Conservation (phyloP, 1,284 basidiomycete genomes). For the Rhizopogon parksii region DNA sequence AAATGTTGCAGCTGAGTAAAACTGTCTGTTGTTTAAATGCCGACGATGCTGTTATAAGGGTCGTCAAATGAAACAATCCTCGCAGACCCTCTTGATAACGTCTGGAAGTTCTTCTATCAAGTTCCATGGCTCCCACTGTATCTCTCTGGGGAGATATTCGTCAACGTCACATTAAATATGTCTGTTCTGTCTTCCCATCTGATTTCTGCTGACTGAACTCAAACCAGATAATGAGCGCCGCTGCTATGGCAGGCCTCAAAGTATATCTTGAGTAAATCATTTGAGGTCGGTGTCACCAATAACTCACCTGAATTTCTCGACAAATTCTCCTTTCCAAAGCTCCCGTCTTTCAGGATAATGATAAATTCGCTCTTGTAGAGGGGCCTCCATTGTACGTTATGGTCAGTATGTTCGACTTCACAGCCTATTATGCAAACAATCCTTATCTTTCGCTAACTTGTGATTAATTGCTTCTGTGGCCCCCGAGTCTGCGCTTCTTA, state of each 20-base stretch:
- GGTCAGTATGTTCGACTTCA: constrained; percentile 34
- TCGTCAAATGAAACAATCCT: no score
- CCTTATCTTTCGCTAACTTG: background rate
- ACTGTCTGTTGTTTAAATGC: no score
- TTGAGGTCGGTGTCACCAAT: constrained; percentile 29
- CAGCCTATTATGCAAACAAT: background rate
- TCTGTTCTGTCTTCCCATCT: background rate
- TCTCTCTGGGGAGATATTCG: background rate
- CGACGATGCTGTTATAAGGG: no score
- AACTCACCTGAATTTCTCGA: constrained; percentile 37
- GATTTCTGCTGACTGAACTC: background rate
- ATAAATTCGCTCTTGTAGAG: constrained; percentile 50
- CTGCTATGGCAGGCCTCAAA: constrained; percentile 21
- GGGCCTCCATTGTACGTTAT: constrained; percentile 52
- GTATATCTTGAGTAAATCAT: constrained; percentile 15
- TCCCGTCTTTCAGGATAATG: constrained; percentile 46
- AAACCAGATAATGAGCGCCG: constrained; percentile 21
- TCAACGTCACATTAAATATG: constrained; percentile 25
- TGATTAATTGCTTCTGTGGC: constrained; percentile 41
- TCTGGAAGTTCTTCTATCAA: no score
- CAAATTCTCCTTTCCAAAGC: constrained; percentile 45
- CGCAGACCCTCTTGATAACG: no score
- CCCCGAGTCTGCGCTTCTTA: constrained; percentile 46
- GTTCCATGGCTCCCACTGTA: no score
- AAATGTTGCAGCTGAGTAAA: no score